phyloP scores from a whole-genome alignment of 805 yeast genomes.

The Lachancea thermotolerans region DNA sequence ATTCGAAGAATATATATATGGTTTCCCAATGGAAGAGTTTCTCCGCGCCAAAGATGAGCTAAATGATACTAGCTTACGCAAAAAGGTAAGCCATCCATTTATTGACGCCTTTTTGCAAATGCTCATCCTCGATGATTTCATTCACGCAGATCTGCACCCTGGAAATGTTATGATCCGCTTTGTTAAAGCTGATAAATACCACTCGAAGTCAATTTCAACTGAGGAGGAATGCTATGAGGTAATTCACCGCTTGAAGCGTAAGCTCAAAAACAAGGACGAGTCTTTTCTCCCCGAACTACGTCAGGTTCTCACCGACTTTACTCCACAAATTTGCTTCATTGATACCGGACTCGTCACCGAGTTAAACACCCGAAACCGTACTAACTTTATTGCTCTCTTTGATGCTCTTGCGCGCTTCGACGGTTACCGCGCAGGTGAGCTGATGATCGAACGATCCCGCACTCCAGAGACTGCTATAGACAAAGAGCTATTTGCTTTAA shows the following conservation, averaged over 20 bases:
- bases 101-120: slow-evolving; percentile 88
- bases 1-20: slow-evolving; percentile 80
- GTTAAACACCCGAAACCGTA: slow-evolving; percentile 65
- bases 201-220: slow-evolving; percentile 24
- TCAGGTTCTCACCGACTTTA: slow-evolving; percentile 50
- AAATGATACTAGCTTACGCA: slow-evolving; percentile 41
- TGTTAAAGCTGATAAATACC: slow-evolving; percentile 39
- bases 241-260: slow-evolving; percentile 13
- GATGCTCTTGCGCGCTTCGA: slow-evolving; percentile 85
- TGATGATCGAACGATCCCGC: slow-evolving; percentile 90
- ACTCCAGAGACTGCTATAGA: slow-evolving; percentile 91
- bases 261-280: slow-evolving; percentile 14
- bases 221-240: slow-evolving; percentile 20
- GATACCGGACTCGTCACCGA: slow-evolving; percentile 95
- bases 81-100: slow-evolving; percentile 69
- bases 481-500: slow-evolving; percentile 76
- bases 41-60: slow-evolving; percentile 39
- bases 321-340: slow-evolving; percentile 81
- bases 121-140: slow-evolving; percentile 88
- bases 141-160: slow-evolving; percentile 95
- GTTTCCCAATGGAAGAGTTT: slow-evolving; percentile 72
- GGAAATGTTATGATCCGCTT: slow-evolving; percentile 85
- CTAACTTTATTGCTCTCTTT: slow-evolving; percentile 83
- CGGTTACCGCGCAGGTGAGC: slow-evolving; percentile 90
- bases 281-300: slow-evolving; percentile 39